Evolutionary conservation across 2,329 filamentous ascomycete genomes (phyloP), one percentile per base, ranked within the genome.

Genomic region (Fusarium sp.): DNA sequence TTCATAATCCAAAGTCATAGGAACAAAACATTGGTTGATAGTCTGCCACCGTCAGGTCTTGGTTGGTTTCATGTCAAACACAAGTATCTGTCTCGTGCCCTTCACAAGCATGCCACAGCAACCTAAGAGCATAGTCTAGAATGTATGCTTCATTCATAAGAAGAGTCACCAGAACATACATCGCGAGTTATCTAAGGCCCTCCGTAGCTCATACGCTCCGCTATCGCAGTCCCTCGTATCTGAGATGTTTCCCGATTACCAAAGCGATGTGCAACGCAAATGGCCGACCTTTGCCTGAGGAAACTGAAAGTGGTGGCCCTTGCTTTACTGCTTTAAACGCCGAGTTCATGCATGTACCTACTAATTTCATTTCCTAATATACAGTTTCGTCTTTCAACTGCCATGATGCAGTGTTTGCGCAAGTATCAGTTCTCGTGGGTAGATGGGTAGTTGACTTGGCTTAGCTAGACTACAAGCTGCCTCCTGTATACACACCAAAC

Each of bases 141-240:
- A n/a, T 39, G 37, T 12, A 14, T 39, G 21, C 10, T 48, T 16
- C 27, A n/a, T 6, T 4, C 27, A 31, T 5, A 9, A 18, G 7
- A 48, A n/a, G 4, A 48, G 10, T 12, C 7, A n/a, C 19, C 8
- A 9, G 10, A 31, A n/a, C 4, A 11, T 31, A 31, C 10, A 21
- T 6, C 15, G 0, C 12, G 4, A 3, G 15, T 15, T 48, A 12
- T 18, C 12, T 8, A 31, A 48, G 11, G 0, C 1, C n/a, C 1
- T 12, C 4, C 4, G 21, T 7, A 12, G 21, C 0, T 8, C 6
- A 7, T 31, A 3, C 8, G 18, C 4, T 23, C 15, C 10, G 14
- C 7, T 48, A 5, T 48, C 27, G 19, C 3, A 31, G 7, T 6
- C 0, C 18, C 2, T n/a, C 7, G 14, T 16, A 11, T 18, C 14